Evolutionary conservation across 495 filamentous ascomycete species (phyloP).

Genomic region (Geopyxis carbonaria): DNA sequence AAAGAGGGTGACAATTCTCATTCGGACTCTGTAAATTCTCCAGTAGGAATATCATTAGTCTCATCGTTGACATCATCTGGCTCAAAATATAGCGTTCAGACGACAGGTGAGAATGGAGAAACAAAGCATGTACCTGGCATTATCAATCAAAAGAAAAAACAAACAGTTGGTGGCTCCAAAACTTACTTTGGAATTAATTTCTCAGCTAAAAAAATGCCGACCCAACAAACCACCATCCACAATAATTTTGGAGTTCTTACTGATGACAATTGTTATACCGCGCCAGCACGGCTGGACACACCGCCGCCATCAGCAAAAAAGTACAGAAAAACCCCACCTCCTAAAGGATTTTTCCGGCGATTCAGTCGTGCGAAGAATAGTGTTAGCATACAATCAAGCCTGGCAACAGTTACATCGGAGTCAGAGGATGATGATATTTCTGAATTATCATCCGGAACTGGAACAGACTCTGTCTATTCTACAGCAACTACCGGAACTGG

Average conservation of each 20-base stretch:
- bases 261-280: neutral
- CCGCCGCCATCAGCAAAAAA: neutral
- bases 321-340: conserved; percentile 5
- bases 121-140: too few relatives aligned
- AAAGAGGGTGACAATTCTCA: too few relatives aligned
- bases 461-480: too few relatives aligned
- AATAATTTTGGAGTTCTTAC: neutral
- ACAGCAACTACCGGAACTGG: neutral
- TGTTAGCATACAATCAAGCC: neutral
- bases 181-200: neutral
- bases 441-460: neutral
- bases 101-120: too few relatives aligned
- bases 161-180: neutral
- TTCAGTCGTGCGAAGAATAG: neutral
- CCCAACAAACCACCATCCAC: neutral
- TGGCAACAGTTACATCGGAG: too few relatives aligned
- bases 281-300: conserved; percentile 1
- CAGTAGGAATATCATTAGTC: too few relatives aligned
- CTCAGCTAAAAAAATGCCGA: neutral
- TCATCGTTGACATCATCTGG: too few relatives aligned
- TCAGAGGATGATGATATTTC: neutral
- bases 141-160: neutral
- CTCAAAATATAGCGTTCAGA: too few relatives aligned
- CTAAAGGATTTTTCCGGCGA: neutral
- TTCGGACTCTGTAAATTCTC: too few relatives aligned